phyloP scores from a whole-genome alignment of 495 filamentous ascomycete species.

The Friedmanniomyces simplex region DNA sequence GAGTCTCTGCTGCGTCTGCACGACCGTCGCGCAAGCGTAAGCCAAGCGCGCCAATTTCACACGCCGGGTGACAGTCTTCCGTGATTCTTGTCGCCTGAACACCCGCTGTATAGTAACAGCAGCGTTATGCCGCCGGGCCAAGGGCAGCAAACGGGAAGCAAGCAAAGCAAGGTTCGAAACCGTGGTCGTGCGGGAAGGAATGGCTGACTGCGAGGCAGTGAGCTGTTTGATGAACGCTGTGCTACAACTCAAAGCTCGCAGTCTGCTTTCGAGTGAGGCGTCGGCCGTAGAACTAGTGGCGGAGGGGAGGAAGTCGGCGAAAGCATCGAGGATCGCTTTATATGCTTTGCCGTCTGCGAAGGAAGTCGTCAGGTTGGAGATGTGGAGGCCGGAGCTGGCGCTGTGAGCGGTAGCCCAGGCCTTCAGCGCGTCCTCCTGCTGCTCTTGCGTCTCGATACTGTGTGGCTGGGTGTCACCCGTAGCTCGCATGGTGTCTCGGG shows the following conservation, averaged over 20 bases:
- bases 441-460: not conserved
- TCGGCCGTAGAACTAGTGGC: not conserved
- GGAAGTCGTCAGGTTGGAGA: slow-evolving; percentile 49
- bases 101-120: slow-evolving; percentile 41
- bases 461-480: not conserved
- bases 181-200: slow-evolving; percentile 43
- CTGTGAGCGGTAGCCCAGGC: slow-evolving; percentile 47
- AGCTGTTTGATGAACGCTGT: slow-evolving; percentile 30
- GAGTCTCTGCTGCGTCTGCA: slow-evolving; percentile 23
- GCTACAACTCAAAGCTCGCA: slow-evolving; percentile 25
- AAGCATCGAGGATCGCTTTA: slow-evolving; percentile 49
- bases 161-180: slow-evolving; percentile 50
- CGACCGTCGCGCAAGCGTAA: slow-evolving; percentile 28
- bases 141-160: slow-evolving; percentile 49
- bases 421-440: slow-evolving; percentile 34
- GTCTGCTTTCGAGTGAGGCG: not conserved
- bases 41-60: slow-evolving; percentile 26
- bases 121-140: slow-evolving; percentile 41
- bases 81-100: slow-evolving; percentile 24
- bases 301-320: slow-evolving; percentile 34
- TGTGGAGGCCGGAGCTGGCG: slow-evolving; percentile 34
- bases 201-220: slow-evolving; percentile 9
- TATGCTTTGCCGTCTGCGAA: slow-evolving; percentile 50
- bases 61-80: slow-evolving; percentile 11
- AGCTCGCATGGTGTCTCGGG: slow-evolving; percentile 37